Evolutionary conservation across 306 rosid genomes (phyloP), one percentile per base, ranked within the genome.

Genomic region (Cotoneaster glaucophyllus): DNA sequence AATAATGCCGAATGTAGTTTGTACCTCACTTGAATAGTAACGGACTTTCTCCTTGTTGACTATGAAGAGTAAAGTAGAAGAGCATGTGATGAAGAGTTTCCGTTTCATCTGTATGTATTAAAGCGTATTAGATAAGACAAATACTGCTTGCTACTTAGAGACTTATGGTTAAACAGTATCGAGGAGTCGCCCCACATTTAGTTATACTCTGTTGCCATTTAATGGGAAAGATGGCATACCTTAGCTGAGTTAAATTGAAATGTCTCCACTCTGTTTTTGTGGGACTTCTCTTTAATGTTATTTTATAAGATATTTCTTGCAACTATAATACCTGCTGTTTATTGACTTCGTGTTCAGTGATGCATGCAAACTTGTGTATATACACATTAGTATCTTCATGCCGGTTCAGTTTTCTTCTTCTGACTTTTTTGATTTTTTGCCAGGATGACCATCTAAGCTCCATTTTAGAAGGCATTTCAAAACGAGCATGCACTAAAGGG

Each of bases 391-490:
- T 17, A 28, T n/a, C 13, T 53, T 37, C 29, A 26, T 67, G 4
- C 43, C 25, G 18, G 32, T 43, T 67, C 19, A 41, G 62, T 48
- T 72, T 34, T 54, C 32, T 62, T 81, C 73, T 69, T 59, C 84
- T 78, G 68, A 74, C 79, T 67, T 48, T 39, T 71, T 48, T 44
- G 24, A 45, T 76, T 58, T 64, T 75, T 62, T 90, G 83, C 79
- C 89, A 94, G 98, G 95, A 89, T 76, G 73, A 84, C 70, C 84
- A 80, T 83, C 75, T 92, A 74, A 84, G 81, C 67, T 77, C 85
- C 74, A 85, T 92, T 84, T 88, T 92, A 84, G 96, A 85, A 81
- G 97, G 90, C 78, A 87, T 92, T 73, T 90, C 85, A 70, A 76
- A 66, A 64, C 86, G 87, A 57, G 85, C 89, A 66, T 43, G 70